Evolutionary conservation across 352 stramenopile species (phyloP).

Genomic region (Pythium coloratum): DNA sequence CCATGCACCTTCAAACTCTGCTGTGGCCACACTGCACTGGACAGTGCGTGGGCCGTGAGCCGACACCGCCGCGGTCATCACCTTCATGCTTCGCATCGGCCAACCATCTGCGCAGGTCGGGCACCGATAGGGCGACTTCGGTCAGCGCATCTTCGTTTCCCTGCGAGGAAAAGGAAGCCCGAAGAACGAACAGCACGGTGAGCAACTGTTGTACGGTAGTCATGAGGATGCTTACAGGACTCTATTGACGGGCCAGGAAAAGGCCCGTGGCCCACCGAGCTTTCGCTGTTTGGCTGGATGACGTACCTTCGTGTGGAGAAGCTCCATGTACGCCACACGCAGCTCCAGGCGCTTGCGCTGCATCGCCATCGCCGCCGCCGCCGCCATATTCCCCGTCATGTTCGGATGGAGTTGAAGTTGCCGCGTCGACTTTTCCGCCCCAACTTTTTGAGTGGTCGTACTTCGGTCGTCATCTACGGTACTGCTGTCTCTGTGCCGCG

Average conservation of each 20-base stretch:
- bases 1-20: not conserved
- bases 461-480: slow-evolving; percentile 5
- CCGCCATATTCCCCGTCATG: not conserved
- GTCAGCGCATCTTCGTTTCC: slow-evolving; percentile 22
- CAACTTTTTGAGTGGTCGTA: slow-evolving; percentile 1
- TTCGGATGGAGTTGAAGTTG: slow-evolving; percentile 22
- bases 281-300: not conserved
- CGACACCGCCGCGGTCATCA: slow-evolving; percentile 3
- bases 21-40: not conserved
- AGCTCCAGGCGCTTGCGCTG: slow-evolving; percentile 22
- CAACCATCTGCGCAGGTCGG: slow-evolving; percentile 21
- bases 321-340: slow-evolving; percentile 26
- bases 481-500: not conserved
- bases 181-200: slow-evolving; percentile 7
- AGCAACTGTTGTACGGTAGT: not conserved
- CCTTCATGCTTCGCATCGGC: not conserved
- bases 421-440: not conserved
- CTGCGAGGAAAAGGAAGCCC: slow-evolving; percentile 13
- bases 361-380: not conserved
- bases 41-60: not conserved
- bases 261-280: not conserved
- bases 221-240: not conserved
- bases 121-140: slow-evolving; percentile 17
- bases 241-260: not conserved
- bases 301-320: slow-evolving; percentile 15